A percentile compares a stretch with the other conserved stretches of the same genome.
Evolutionary conservation across 805 yeast genomes (phyloP).

Genomic region (Teunomyces funiuensis): DNA sequence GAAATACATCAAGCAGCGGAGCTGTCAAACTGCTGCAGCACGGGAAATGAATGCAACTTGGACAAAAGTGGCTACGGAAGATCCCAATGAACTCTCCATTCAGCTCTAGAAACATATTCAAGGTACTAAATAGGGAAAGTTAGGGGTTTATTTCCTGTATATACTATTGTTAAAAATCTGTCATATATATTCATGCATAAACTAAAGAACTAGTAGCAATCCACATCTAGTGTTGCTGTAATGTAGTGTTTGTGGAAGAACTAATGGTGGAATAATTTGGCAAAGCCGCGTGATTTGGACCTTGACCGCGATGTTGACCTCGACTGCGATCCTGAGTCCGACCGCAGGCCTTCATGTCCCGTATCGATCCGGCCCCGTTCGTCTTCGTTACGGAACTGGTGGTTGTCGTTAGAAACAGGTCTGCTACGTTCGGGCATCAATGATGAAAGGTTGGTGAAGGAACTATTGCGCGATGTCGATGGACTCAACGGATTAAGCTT

Average conservation of each 20-base stretch:
- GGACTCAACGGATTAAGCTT: conserved; percentile 18
- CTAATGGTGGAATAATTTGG: conserved; percentile 17
- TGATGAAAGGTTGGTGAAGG: conserved; percentile 16
- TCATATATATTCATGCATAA: neutral
- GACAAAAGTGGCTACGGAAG: too few species aligned
- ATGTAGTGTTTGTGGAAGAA: neutral
- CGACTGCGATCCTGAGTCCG: conserved; percentile 1
- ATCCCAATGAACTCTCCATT: too few species aligned
- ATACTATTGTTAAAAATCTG: too few species aligned
- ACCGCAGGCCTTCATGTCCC: neutral
- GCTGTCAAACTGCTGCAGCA: too few species aligned
- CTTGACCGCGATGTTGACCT: conserved; percentile 20
- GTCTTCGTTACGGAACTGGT: conserved; percentile 3
- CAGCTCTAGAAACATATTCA: too few species aligned
- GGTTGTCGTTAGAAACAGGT: conserved; percentile 2
- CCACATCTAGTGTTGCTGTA: conserved; percentile 1
- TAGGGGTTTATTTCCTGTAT: too few species aligned
- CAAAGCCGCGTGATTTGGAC: conserved; percentile 11
- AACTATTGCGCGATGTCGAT: conserved; percentile 15
- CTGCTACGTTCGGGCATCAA: conserved; percentile 13
- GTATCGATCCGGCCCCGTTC: neutral
- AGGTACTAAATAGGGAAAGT: too few species aligned
- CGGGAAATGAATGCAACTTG: too few species aligned
- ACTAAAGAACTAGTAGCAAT: neutral
- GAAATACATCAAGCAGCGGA: too few species aligned